phyloP scores from a whole-genome alignment of 139 green algal species.

The Coelastrella sp. region DNA sequence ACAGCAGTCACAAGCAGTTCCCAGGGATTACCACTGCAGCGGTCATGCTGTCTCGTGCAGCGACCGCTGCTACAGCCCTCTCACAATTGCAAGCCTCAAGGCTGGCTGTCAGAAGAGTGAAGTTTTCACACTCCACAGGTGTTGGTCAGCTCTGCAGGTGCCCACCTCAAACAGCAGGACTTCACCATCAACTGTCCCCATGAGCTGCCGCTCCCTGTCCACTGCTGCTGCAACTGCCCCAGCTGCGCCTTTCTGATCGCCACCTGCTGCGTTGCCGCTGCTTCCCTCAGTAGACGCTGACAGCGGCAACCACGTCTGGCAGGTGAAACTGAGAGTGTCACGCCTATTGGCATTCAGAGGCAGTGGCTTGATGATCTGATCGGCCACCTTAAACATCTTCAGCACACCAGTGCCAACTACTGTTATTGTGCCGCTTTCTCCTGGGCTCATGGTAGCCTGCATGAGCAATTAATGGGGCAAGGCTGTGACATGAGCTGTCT shows the following conservation, averaged over 20 bases:
- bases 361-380: conserved; percentile 62
- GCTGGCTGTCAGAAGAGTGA: too few species aligned
- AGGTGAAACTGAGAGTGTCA: conserved; percentile 68
- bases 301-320: conserved; percentile 73
- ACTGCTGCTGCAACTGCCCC: not conserved
- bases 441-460: conserved; percentile 74
- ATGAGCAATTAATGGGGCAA: not conserved
- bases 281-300: not conserved
- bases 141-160: not conserved
- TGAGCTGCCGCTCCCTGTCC: conserved; percentile 74
- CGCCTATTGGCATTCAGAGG: conserved; percentile 41
- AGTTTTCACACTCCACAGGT: too few species aligned
- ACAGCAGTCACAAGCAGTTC: not conserved
- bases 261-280: not conserved
- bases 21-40: not conserved
- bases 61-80: not conserved
- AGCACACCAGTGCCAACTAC: conserved; percentile 69
- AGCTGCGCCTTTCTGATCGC: not conserved
- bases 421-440: conserved; percentile 60
- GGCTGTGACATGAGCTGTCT: not conserved
- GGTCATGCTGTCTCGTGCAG: not conserved
- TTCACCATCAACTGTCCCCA: conserved; percentile 85
- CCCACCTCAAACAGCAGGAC: conserved; percentile 82
- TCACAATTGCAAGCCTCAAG: not conserved
- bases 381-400: conserved; percentile 61